Evolutionary conservation across 768 basidiomycete species (phyloP), one percentile per base, ranked within the genome.

Genomic region (Pleurotus eryngii): DNA sequence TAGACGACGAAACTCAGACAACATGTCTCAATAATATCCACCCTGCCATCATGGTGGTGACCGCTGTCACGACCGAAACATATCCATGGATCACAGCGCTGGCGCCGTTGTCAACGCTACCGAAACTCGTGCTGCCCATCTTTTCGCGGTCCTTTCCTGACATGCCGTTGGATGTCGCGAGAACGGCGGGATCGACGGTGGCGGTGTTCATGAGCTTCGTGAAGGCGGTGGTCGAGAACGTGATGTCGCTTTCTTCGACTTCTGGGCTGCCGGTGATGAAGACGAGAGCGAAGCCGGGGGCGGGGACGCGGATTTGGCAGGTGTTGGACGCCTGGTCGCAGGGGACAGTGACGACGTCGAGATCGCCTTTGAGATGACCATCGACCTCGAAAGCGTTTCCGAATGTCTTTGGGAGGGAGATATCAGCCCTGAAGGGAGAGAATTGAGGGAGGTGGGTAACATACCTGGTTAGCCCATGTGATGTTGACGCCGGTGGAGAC

Each of bases 211-310:
- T 67, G 14, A 68, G 68, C 63, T 81, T 81, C 7, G 85, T 86
- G 17, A 72, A 68, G 15, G 77, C 81, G 0, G 84, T 84, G 9
- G 82, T 86, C 11, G 82, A 56, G 67, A 83, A 88, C 17, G 83
- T 85, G 60, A 62, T 62, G 11, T 65, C 24, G 65, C 67, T 4
- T 69, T 64, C 49, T 67, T 72, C 3, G 62, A 51, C 63, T 4
- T 76, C 75, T 26, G 70, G 75, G 26, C 68, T 59, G 50, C 74
- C 69, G 4, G 75, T 79, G 37, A 92, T 72, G 76, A 89, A 90
- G 58, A 92, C 86, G 46, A 92, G 75, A 1, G 89, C 89, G 59
- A 87, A 85, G 43, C 82, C 83, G 0, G 92, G 90, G 0, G 88
- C 86, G 30, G 81, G 79, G 47, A 92, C 81, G 4, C 76, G 75